Evolutionary conservation across 495 filamentous ascomycete species (phyloP), one percentile per base, ranked within the genome.

Genomic region (Cryomyces antarcticus): DNA sequence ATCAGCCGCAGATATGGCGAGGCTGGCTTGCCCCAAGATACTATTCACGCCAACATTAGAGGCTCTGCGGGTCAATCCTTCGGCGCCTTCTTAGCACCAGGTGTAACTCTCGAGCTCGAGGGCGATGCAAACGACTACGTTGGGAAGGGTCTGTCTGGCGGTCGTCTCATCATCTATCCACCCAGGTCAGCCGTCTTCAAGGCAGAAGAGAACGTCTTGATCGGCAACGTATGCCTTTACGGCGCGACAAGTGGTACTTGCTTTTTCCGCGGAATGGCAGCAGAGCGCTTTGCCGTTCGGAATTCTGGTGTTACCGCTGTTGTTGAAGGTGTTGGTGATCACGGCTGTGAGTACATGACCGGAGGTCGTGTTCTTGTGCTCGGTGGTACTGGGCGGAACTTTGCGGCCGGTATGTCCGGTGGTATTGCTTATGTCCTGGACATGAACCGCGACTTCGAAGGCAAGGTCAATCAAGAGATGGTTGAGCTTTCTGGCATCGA

Each of bases 281-380:
- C 89, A 30, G 89, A 99, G 69, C 84, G 89, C 50, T 99, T 99
- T 53, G 88, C 87, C 39, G 89, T 99, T 42, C 84, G 89, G 50
- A 99, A 99, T 68, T 96, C 92, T 0, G 89, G 89, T 58, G 89
- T 82, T 37, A 96, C 80, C 29, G 89, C 92, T 30, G 82, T 99
- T 49, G 88, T 96, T 49, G 89, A 99, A 64, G 89, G 92, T 62
- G 76, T 93, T 42, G 89, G 89, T 68, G 89, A 99, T 59, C 89
- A 99, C 57, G 85, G 88, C 39, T 96, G 88, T 57, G 89, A 99
- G 67, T 99, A 99, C 72, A 99, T 99, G 89, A 97, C 89, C 46
- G 89, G 89, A 55, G 89, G 89, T 55, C 84, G 92, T 57, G 75
- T 96, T 33, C 65, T 99, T 45, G 69, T 92, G 47, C 70, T 99